These are phyloP conservation scores for Diaporthe sp. DNA, from an alignment of 2,329 filamentous ascomycete genomes.

Conservation along the genomic window DNA sequence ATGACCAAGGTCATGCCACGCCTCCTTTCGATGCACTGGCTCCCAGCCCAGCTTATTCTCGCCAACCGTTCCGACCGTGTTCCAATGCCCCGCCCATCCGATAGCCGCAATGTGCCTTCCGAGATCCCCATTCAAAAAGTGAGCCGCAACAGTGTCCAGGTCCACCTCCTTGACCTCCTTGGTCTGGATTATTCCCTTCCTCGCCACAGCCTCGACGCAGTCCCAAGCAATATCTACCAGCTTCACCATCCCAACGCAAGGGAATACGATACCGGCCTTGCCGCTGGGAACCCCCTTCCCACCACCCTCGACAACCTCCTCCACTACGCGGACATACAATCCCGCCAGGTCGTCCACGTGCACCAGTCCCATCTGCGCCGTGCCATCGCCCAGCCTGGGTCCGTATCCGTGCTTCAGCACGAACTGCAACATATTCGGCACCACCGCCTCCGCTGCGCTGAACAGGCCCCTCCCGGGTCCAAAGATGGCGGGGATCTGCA, in stretches of 20 bases:
- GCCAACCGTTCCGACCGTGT: not conserved
- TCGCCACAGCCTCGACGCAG: slow-evolving; percentile 3
- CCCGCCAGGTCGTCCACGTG: slow-evolving; percentile 24
- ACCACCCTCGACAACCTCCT: not conserved
- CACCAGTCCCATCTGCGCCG: not conserved
- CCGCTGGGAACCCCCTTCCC: slow-evolving; percentile 27
- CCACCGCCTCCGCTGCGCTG: slow-evolving; percentile 51
- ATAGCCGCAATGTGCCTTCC: not conserved
- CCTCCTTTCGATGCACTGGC: not conserved
- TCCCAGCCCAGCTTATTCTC: slow-evolving; percentile 16
- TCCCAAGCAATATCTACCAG: not conserved
- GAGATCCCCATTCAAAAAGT: not conserved
- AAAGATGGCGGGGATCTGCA: slow-evolving; percentile 60
- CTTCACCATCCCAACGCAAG: slow-evolving; percentile 58
- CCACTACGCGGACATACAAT: not conserved
- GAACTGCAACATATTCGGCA: slow-evolving; percentile 41
- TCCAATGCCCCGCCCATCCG: slow-evolving; percentile 18
- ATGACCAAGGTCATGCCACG: not conserved
- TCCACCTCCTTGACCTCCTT: not conserved
- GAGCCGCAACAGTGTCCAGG: not conserved
- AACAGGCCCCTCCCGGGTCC: slow-evolving; percentile 55
- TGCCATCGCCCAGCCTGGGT: slow-evolving; percentile 3
- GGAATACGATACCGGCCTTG: slow-evolving; percentile 63
- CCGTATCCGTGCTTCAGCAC: slow-evolving; percentile 3
- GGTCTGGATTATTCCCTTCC: slow-evolving; percentile 8